Conservation (phyloP, 1,284 basidiomycete species). For the Sporisorium exsertum region DNA sequence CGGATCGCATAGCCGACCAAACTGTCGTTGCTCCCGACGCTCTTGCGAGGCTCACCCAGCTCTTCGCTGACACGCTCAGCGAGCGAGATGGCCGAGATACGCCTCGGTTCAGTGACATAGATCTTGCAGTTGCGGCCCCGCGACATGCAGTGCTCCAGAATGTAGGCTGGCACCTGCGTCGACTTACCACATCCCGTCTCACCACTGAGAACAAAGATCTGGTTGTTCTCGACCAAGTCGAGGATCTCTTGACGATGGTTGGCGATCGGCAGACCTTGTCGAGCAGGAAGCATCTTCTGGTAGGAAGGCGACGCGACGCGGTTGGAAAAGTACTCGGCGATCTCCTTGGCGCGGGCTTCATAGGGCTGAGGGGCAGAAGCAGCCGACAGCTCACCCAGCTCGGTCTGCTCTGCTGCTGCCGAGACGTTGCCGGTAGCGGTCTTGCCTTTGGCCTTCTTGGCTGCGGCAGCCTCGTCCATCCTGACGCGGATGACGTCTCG, state of each 20-base stretch:
- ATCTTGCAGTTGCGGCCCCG: constrained; percentile 88
- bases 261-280: constrained; percentile 87
- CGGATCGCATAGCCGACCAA: constrained; percentile 96
- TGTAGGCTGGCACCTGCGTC: constrained; percentile 94
- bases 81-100: constrained; percentile 96
- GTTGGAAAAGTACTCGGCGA: constrained; percentile 35
- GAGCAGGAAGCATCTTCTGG: constrained; percentile 85
- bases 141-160: constrained; percentile 89
- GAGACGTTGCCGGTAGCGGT: constrained; percentile 3
- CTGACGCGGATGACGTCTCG: constrained; percentile 76
- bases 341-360: constrained; percentile 42
- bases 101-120: constrained; percentile 93
- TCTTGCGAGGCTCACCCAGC: constrained; percentile 84
- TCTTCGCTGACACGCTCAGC: constrained; percentile 95
- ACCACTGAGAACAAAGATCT: constrained; percentile 92
- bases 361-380: constrained; percentile 42
- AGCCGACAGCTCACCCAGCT: constrained; percentile 46
- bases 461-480: constrained; percentile 68
- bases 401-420: constrained; percentile 34
- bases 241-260: constrained; percentile 83
- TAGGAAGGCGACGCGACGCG: constrained; percentile 72
- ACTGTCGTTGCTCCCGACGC: constrained; percentile 83
- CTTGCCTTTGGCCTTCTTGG: constrained; percentile 52
- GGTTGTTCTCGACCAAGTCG: constrained; percentile 79
- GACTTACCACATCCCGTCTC: constrained; percentile 99